Conservation (phyloP, 225 moss, liverwort and hornwort species). For the Pseudisothecium myosuroides region DNA sequence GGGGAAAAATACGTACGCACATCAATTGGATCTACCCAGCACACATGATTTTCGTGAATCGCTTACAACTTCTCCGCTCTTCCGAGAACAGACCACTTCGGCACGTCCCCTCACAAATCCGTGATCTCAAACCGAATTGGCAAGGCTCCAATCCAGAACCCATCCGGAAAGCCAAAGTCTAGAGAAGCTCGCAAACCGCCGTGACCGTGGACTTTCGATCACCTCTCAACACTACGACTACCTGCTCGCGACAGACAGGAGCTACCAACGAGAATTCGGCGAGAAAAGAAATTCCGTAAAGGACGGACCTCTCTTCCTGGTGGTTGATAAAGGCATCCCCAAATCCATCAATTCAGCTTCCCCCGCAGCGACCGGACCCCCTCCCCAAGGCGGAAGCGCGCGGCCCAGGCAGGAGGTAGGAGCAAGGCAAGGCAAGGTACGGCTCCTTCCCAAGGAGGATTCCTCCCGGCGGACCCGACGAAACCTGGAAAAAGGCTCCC, state of each 20-base stretch:
- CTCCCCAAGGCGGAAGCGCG: background rate
- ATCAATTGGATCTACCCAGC: background rate
- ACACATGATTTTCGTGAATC: background rate
- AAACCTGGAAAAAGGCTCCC: background rate
- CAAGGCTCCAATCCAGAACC: background rate
- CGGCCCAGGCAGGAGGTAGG: background rate
- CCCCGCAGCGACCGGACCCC: background rate
- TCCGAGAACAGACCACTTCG: background rate
- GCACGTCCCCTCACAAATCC: background rate
- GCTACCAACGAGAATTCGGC: background rate
- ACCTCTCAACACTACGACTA: background rate
- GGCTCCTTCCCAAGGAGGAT: background rate
- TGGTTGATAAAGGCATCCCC: background rate
- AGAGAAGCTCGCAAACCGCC: background rate
- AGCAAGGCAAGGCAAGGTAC: background rate
- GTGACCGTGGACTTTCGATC: background rate
- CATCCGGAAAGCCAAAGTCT: background rate
- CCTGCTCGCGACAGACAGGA: background rate
- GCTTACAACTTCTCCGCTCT: background rate
- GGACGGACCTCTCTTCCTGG: conserved; percentile 24
- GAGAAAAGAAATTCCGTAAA: background rate
- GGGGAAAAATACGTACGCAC: background rate
- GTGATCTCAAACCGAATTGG: background rate
- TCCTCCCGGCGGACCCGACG: background rate
- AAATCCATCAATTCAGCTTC: background rate